A percentile compares a stretch with the other conserved stretches of the same genome.
Evolutionary conservation across 768 basidiomycete genomes (phyloP).

Genomic region (Phlegmacium glaucopus): DNA sequence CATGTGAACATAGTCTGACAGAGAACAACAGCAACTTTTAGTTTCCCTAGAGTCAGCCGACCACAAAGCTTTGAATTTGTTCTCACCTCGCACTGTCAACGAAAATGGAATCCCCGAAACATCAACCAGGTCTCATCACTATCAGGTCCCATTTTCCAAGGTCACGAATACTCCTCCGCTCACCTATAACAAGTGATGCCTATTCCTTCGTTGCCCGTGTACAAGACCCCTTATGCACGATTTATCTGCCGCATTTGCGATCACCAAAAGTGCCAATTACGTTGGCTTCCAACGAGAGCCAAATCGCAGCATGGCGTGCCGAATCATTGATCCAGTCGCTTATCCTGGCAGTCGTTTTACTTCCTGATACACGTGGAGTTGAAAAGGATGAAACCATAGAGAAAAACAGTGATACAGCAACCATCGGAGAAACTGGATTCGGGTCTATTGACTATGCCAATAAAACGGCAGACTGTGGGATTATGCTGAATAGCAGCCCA

Average conservation of each 20-base stretch:
- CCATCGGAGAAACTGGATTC: background rate
- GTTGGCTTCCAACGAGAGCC: conserved; percentile 12
- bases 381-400: background rate
- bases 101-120: no score
- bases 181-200: no score
- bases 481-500: conserved; percentile 19
- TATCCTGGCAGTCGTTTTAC: conserved; percentile 13
- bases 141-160: no score
- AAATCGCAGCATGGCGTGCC: conserved; percentile 12
- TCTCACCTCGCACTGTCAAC: no score
- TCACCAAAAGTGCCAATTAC: conserved; percentile 13
- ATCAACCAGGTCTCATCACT: no score
- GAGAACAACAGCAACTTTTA: no score
- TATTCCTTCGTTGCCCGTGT: no score
- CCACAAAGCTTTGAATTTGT: no score
- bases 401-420: conserved; percentile 11
- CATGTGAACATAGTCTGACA: no score
- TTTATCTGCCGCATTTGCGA: conserved; percentile 12
- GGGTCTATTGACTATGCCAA: conserved; percentile 8
- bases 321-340: conserved; percentile 10
- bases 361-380: conserved; percentile 5
- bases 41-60: no score
- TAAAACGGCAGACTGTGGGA: conserved; percentile 15
- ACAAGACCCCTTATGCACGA: conserved; percentile 15
- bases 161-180: no score